Conservation (phyloP, 2,329 filamentous ascomycete species). For the Macrophomina tecta region DNA sequence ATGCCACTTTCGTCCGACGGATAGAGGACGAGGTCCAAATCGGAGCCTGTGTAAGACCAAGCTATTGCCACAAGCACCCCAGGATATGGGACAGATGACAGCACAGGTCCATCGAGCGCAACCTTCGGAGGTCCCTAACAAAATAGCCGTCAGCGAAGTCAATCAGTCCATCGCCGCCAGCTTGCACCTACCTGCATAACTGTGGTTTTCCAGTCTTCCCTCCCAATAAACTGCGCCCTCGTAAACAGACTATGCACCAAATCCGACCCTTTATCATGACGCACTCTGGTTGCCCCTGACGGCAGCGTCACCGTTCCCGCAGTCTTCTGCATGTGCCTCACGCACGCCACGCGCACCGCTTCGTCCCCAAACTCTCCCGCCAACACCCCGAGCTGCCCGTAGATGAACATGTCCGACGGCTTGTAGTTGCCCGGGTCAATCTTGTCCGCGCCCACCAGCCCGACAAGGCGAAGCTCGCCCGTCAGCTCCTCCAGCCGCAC, state of each 20-base stretch:
- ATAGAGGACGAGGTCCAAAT: conserved; percentile 32
- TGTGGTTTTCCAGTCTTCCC: conserved; percentile 30
- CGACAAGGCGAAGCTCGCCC: conserved; percentile 27
- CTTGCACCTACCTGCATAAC: conserved; percentile 14
- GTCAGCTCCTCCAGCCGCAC: conserved; percentile 4
- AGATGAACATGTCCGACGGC: conserved; percentile 27
- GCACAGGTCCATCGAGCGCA: conserved; percentile 29
- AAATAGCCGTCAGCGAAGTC: background rate
- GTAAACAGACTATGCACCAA: conserved; percentile 3
- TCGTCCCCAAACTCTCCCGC: conserved; percentile 33
- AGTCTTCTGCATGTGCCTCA: conserved; percentile 31
- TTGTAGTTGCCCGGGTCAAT: conserved; percentile 34
- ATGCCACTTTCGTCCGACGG: conserved; percentile 26
- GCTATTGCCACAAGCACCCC: conserved; percentile 32
- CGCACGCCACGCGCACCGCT: conserved; percentile 29
- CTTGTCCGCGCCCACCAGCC: conserved; percentile 33
- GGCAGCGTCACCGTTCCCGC: conserved; percentile 29
- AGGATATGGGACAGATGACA: conserved; percentile 31
- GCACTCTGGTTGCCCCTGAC: background rate
- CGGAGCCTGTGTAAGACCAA: conserved; percentile 30
- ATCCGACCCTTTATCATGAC: background rate
- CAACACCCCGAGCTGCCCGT: conserved; percentile 28
- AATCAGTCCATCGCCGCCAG: background rate
- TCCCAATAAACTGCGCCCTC: conserved; percentile 6
- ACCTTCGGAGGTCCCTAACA: conserved; percentile 30